Percentiles rank a stretch among this genome's conserved stretches.
phyloP scores from a whole-genome alignment of 73 alveolate species.

The Paramecium tetraurelia region DNA sequence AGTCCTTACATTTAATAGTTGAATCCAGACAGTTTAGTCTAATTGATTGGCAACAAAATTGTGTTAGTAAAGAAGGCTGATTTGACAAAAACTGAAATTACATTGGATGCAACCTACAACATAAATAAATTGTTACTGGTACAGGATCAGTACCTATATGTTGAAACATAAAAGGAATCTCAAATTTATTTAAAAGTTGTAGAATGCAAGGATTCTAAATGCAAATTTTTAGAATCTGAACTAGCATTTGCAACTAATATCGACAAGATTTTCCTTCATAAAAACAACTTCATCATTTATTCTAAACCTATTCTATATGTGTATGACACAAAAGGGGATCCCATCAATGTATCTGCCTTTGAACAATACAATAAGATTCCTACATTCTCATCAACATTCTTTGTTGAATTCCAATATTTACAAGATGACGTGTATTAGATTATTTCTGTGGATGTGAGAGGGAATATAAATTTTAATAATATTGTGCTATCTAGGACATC shows the following conservation, averaged over 20 bases:
- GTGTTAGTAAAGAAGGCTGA: neutral
- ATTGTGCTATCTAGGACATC: neutral
- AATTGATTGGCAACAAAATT: neutral
- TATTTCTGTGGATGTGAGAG: neutral
- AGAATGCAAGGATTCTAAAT: neutral
- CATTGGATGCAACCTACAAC: neutral
- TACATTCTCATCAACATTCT: neutral
- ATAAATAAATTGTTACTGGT: neutral
- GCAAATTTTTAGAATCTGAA: neutral
- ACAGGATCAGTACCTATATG: neutral
- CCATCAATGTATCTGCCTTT: neutral
- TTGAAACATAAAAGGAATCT: neutral
- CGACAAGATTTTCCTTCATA: neutral
- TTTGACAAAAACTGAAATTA: neutral
- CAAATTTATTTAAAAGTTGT: neutral
- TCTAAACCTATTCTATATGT: neutral
- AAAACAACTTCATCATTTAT: neutral
- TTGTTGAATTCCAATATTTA: neutral
- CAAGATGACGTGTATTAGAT: neutral
- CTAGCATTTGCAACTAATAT: neutral
- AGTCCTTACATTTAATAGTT: neutral
- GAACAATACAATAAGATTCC: neutral
- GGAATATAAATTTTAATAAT: neutral
- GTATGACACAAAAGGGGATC: neutral
- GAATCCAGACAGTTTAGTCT: neutral